Base-by-base conservation (phyloP, 106 monocot species). In the Dendrobium catenatum region DNA sequence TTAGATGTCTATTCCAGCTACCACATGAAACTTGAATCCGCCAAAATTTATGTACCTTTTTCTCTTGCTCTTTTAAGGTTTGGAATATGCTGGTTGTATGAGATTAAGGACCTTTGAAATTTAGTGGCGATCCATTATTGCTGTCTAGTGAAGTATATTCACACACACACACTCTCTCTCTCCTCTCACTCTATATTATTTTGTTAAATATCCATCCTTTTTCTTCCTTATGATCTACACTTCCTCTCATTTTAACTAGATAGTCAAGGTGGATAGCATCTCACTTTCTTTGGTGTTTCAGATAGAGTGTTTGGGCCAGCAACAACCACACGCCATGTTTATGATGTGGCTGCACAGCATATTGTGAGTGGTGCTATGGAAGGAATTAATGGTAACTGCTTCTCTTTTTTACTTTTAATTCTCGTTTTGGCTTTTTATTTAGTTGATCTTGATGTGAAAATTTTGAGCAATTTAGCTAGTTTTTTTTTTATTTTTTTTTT, bases 221-320 rank as follows among this genome's bases (percentile, higher is more conserved):
- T 74, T 74, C 0, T 19, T 20, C 41, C 16, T 18, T 74, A n/a
- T 42, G 74, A 8, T 74, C 9, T 44, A 55, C 54, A 8, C 6
- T 72, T 27, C 9, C 48, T 68, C 29, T 68, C 61, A 64, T 46
- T 6, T 43, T 42, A 74, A n/a, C 29, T 70, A 70, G 33, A 70
- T 70, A 68, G 10, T 5, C 3, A 22, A 70, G 3, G 19, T 70
- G 33, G 70, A 16, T 70, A 70, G 27, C 70, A 70, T 70, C 33
- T 37, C 13, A 70, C 70, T 74, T 55, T 37, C 67, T 68, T 77
- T 83, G 22, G 7, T 72, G 77, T 81, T 85, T 37, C 90, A 97
- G 96, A 97, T 72, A 94, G 83, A 83, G 96, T 97, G 6, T 97
- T 97, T 85, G 96, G 96, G 18, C 96, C 96, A 42, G 94, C 94